phyloP scores from a whole-genome alignment of 768 basidiomycete species.

The Krasilnikovozyma curviuscula region DNA sequence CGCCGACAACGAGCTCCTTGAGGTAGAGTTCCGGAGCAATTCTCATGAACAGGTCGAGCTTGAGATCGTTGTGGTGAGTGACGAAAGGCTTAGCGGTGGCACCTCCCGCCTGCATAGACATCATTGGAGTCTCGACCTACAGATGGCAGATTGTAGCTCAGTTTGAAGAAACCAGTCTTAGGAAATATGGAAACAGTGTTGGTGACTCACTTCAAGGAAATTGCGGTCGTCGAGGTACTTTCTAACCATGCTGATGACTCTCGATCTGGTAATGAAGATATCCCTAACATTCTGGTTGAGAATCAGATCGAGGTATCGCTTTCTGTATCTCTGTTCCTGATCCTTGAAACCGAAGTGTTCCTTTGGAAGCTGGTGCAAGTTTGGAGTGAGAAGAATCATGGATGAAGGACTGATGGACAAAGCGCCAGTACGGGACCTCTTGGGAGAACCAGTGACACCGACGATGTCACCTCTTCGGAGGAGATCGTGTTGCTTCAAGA shows the following conservation, averaged over 20 bases:
- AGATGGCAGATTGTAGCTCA: not conserved
- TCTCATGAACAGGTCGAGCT: conserved; percentile 88
- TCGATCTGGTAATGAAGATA: conserved; percentile 74
- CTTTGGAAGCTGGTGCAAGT: conserved; percentile 64
- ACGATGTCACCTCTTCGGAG: conserved; percentile 94
- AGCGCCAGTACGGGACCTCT: conserved; percentile 88
- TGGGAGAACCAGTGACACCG: conserved; percentile 71
- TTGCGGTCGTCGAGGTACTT: conserved; percentile 74
- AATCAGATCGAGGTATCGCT: conserved; percentile 96
- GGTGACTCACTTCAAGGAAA: conserved; percentile 53
- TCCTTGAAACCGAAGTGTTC: conserved; percentile 84
- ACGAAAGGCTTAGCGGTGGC: conserved; percentile 97
- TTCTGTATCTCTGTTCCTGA: conserved; percentile 90
- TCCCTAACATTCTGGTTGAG: conserved; percentile 73
- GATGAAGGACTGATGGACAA: conserved; percentile 65
- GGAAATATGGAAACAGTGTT: not conserved
- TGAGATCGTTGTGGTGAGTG: conserved; percentile 96
- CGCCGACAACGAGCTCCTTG: conserved; percentile 92
- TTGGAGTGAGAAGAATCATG: conserved; percentile 79
- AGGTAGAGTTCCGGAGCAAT: conserved; percentile 95
- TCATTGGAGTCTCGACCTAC: conserved; percentile 90
- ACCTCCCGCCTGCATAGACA: conserved; percentile 84
- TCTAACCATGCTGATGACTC: conserved; percentile 80
- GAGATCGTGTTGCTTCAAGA: conserved; percentile 52
- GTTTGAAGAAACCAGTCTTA: not conserved